Evolutionary conservation across 176 grass and related monocot genomes (phyloP).

Genomic region (Microstegium vimineum): DNA sequence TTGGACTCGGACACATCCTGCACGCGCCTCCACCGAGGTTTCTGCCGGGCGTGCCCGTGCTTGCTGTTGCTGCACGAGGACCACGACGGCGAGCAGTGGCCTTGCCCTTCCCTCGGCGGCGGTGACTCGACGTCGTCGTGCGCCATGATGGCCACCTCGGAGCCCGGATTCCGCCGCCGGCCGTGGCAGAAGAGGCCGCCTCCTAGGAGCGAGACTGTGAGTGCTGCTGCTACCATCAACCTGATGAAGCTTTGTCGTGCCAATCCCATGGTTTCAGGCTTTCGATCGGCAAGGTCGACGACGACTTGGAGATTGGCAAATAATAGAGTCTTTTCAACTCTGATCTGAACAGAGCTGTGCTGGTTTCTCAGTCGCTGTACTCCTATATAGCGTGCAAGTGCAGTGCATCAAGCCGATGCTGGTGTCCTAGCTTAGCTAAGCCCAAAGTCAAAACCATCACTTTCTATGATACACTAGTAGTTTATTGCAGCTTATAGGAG

Average conservation of each 20-base stretch:
- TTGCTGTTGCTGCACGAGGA: too few species aligned
- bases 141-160: not conserved
- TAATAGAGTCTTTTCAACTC: too few species aligned
- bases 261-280: not conserved
- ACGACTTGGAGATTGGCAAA: too few species aligned
- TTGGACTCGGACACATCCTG: constrained; percentile 7
- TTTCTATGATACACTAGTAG: not conserved
- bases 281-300: too few species aligned
- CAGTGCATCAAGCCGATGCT: not conserved
- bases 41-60: not conserved
- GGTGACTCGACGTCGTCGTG: not conserved
- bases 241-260: not conserved
- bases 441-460: not conserved
- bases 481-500: too few species aligned
- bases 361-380: not conserved
- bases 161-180: not conserved
- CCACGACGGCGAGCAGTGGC: not conserved
- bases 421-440: not conserved
- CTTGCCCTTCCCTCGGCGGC: not conserved
- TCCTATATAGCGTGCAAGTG: constrained; percentile 14
- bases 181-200: constrained; percentile 8
- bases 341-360: not conserved
- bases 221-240: not conserved
- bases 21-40: not conserved
- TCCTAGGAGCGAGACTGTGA: not conserved